These are phyloP conservation scores for Aspergillus pseudotamarii DNA, from an alignment of 2,329 filamentous ascomycete genomes.

Conservation along the genomic window DNA sequence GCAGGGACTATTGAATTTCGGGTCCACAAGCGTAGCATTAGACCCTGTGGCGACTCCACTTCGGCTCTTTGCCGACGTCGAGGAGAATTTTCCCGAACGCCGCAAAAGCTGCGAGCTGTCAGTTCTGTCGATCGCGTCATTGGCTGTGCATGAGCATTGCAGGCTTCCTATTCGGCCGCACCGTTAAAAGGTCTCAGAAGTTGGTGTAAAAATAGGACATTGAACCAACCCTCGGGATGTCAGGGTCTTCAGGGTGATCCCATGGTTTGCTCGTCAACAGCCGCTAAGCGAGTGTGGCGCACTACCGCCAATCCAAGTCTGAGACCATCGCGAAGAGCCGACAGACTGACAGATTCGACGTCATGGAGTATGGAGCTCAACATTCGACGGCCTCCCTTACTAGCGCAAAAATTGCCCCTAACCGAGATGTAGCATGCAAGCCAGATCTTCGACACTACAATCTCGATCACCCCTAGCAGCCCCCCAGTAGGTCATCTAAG, in stretches of 20 bases:
- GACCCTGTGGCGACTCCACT: background rate
- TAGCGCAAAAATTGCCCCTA: background rate
- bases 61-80: background rate
- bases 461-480: background rate
- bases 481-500: background rate
- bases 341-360: background rate
- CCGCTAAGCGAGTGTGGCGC: constrained; percentile 4
- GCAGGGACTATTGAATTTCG: background rate
- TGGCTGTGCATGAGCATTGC: background rate
- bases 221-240: background rate
- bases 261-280: background rate
- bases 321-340: background rate
- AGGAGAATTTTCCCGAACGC: background rate
- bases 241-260: background rate
- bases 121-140: background rate
- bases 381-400: background rate
- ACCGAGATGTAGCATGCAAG: background rate
- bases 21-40: background rate
- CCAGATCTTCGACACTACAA: too few relatives aligned
- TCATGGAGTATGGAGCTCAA: background rate
- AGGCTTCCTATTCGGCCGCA: background rate
- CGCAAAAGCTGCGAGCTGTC: background rate
- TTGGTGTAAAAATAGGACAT: background rate
- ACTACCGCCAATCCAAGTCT: background rate
- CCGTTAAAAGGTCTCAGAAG: background rate